Base-by-base conservation (phyloP, 2,329 filamentous ascomycete genomes). In the Alternaria conjuncta region DNA sequence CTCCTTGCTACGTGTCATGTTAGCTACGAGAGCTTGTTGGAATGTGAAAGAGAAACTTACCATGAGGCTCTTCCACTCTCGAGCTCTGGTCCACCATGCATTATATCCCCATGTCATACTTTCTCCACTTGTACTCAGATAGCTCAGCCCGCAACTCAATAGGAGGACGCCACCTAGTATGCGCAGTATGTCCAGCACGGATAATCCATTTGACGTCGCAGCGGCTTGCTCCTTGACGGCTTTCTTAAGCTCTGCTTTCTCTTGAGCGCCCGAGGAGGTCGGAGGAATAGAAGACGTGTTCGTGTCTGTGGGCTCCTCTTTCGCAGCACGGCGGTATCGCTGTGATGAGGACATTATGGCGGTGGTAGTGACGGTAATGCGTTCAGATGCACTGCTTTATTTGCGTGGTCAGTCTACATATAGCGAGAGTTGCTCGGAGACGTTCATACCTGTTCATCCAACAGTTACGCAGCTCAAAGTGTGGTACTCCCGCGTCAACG, bases 111-210 rank as follows among this genome's bases (percentile, higher is more conserved):
- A 81, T 21, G 78, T 78, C 69, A 80, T 71, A 46, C 71, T 75
- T 75, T 92, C 87, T 65, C 90, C 90, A 65, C 86, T 85, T 47
- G 91, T 93, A 70, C 92, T 85, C 67, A 94, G 87, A 80, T 94
- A 95, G 81, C 91, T 94, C 58, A 94, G 83, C 18, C 87, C 89
- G 72, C 86, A 88, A 23, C 88, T 92, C 50, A 90, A 86, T 46
- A 92, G 70, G 32, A 90, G 69, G 13, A 94, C 79, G 58, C 92
- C 92, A 30, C 86, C 86, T 49, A 94, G 73, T 28, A 94, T 85
- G 30, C 92, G 90, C 63, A 93, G 80, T 57, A 92, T 79, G 77
- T 95, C 92, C 32, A 93, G 71, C 44, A 79, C 55, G 1, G 76
- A 77, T 32, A 79, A 45, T 51, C 70, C 65, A n/a, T 57, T 62